phyloP scores from a whole-genome alignment of 768 basidiomycete species.

The Aureoboletus auriporus region DNA sequence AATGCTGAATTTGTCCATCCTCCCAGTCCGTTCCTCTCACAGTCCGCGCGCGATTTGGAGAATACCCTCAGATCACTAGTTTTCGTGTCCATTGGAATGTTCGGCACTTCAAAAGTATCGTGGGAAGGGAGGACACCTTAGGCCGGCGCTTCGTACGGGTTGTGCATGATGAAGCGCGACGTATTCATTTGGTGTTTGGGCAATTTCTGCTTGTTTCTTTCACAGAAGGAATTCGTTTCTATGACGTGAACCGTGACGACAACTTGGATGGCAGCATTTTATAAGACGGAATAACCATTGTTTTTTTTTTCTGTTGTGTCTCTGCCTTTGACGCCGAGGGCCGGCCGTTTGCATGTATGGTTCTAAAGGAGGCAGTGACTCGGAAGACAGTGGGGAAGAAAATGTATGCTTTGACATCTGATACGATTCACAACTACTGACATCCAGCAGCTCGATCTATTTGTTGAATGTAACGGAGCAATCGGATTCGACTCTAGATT shows the following conservation, averaged over 20 bases:
- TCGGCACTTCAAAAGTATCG: neutral
- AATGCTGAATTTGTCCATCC: neutral
- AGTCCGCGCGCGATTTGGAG: neutral
- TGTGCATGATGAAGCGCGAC: neutral
- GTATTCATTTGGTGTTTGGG: neutral
- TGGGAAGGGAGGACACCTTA: too few species aligned
- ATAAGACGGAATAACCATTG: neutral
- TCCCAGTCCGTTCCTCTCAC: neutral
- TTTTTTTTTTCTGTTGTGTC: constrained; percentile 4
- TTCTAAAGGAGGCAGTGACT: constrained; percentile 6
- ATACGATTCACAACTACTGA: too few species aligned
- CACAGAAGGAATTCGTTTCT: neutral
- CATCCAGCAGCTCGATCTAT: neutral
- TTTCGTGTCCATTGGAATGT: neutral
- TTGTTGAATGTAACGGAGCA: neutral
- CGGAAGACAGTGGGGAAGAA: neutral
- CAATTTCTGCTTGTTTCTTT: neutral
- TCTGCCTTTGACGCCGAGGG: constrained; percentile 12
- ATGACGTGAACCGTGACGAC: neutral
- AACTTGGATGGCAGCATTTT: neutral
- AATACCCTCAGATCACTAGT: neutral
- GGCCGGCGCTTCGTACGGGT: too few species aligned
- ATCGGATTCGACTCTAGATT: constrained; percentile 6
- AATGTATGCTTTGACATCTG: neutral
- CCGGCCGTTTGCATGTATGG: constrained; percentile 14